A percentile compares a stretch with the other conserved stretches of the same genome.
phyloP scores from a whole-genome alignment of 768 basidiomycete genomes.

The Tylopilus sp. region DNA sequence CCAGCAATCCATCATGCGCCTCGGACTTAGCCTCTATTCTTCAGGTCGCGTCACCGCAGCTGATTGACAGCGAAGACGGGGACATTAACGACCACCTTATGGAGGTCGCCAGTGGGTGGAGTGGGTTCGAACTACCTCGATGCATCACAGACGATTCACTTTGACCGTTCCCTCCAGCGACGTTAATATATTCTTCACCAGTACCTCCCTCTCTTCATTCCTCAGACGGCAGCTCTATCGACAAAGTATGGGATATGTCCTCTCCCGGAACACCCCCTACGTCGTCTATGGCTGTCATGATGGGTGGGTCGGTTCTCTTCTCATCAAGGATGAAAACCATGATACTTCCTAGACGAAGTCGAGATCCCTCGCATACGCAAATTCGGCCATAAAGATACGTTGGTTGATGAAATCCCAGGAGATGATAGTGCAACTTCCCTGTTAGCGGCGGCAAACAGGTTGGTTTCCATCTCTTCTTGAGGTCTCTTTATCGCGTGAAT shows the following conservation, averaged over 20 bases:
- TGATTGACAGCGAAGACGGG: slow-evolving; percentile 38
- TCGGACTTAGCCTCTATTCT: slow-evolving; percentile 29
- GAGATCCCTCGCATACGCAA: slow-evolving; percentile 51
- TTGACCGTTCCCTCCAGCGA: slow-evolving; percentile 13
- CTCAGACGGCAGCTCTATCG: slow-evolving; percentile 43
- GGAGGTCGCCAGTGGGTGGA: slow-evolving; percentile 61
- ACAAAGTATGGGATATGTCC: slow-evolving; percentile 50
- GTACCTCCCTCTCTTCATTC: slow-evolving; percentile 34
- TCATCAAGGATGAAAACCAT: slow-evolving; percentile 4
- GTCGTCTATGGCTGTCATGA: slow-evolving; percentile 41
- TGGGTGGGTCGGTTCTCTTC: slow-evolving; percentile 38
- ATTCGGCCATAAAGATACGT: slow-evolving; percentile 35
- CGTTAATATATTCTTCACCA: slow-evolving; percentile 41
- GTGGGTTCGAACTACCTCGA: slow-evolving; percentile 37
- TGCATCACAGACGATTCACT: slow-evolving; percentile 4
- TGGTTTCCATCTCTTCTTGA: slow-evolving; percentile 13
- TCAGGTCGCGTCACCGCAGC: slow-evolving; percentile 17
- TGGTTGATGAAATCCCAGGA: slow-evolving; percentile 2
- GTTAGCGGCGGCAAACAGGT: slow-evolving; percentile 20
- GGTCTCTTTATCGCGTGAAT: slow-evolving; percentile 18
- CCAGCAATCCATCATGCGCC: slow-evolving; percentile 14
- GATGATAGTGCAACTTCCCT: slow-evolving; percentile 6
- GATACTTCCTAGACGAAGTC: slow-evolving; percentile 40
- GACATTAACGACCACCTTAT: slow-evolving; percentile 50
- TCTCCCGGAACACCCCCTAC: slow-evolving; percentile 43